phyloP scores from a whole-genome alignment of 2,329 filamentous ascomycete genomes.

The Neospermospora avenae region DNA sequence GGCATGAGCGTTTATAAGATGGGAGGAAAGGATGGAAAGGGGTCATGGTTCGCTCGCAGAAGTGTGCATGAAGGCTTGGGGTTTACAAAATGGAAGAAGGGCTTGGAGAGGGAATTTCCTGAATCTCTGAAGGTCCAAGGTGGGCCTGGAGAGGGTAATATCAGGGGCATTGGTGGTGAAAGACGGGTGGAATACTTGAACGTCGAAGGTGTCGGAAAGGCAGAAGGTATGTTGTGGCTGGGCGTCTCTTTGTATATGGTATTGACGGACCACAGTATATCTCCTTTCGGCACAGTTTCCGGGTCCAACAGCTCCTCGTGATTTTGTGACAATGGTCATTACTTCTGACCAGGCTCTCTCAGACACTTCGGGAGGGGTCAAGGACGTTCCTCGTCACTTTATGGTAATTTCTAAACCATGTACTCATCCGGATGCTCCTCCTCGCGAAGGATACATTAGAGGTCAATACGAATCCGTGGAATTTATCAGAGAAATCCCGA shows the following conservation, averaged over 20 bases:
- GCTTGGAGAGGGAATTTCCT: constrained; percentile 74
- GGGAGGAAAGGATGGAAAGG: constrained; percentile 72
- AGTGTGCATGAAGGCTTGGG: constrained; percentile 77
- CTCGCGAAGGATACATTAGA: constrained; percentile 70
- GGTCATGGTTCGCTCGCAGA: constrained; percentile 83
- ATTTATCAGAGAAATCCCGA: constrained; percentile 77
- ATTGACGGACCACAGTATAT: constrained; percentile 55
- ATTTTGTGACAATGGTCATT: constrained; percentile 79
- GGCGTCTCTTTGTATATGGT: neutral
- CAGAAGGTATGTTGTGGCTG: constrained; percentile 51
- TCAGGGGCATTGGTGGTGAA: constrained; percentile 84
- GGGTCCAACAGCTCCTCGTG: constrained; percentile 79
- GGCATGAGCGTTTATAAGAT: constrained; percentile 79
- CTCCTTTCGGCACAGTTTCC: constrained; percentile 88
- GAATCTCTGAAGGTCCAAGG: constrained; percentile 71
- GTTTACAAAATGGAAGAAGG: constrained; percentile 75
- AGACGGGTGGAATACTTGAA: constrained; percentile 61
- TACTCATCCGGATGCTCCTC: constrained; percentile 68
- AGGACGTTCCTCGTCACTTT: constrained; percentile 61
- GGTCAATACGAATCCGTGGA: constrained; percentile 91
- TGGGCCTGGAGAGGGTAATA: constrained; percentile 67
- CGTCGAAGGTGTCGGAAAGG: constrained; percentile 55
- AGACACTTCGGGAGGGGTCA: constrained; percentile 23
- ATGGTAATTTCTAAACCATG: constrained; percentile 88
- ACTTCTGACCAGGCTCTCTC: constrained; percentile 48